Base-by-base conservation (phyloP, 2,329 filamentous ascomycete genomes). In the Monilinia fructigena region DNA sequence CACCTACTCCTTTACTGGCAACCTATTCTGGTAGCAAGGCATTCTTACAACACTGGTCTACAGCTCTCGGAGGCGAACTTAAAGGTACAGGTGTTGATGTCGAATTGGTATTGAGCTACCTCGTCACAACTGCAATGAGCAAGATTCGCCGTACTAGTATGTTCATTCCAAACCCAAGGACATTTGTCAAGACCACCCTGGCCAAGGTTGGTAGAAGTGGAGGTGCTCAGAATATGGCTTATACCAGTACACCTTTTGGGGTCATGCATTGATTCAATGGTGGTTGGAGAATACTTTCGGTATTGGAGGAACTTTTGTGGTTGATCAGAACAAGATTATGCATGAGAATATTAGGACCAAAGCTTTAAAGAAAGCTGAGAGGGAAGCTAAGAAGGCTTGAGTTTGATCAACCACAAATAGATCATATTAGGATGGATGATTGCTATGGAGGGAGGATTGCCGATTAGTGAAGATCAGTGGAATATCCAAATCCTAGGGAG, bases 11-110 rank as follows among this genome's bases (percentile, higher is more conserved):
- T 7, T 88, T 95, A 65, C 85, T 99, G 55, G 95, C 95, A 16
- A 98, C 95, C 3, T 99, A 99, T 83, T 96, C 92, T 55, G 95
- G 95, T 71, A 95, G 90, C 86, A 99, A 99, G 81, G 94, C 95
- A 1, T 99, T 99, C 85, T 84, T 99, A 59, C 94, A 98, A 80
- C 89, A 96, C 76, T 99, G 95, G 95, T 97, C 91, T 71, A 90
- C 88, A 7, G 88, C 95, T 14, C 85, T 99, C 18, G 91, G 89
- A 0, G 86, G 89, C 18, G 95, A 99, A 79, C 85, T 99, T 40
- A 86, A 89, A 70, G 86, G 89, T 1, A 84, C 91, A 73, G 91
- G 92, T 66, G 87, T 99, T 52, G 89, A 92, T 70, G 93, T 97
- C n/a, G 89, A 98, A 78, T 86, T 98, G 59, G 89, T 96, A 38